phyloP scores from a whole-genome alignment of 441 rosid species.

The Theobroma grandiflorum region DNA sequence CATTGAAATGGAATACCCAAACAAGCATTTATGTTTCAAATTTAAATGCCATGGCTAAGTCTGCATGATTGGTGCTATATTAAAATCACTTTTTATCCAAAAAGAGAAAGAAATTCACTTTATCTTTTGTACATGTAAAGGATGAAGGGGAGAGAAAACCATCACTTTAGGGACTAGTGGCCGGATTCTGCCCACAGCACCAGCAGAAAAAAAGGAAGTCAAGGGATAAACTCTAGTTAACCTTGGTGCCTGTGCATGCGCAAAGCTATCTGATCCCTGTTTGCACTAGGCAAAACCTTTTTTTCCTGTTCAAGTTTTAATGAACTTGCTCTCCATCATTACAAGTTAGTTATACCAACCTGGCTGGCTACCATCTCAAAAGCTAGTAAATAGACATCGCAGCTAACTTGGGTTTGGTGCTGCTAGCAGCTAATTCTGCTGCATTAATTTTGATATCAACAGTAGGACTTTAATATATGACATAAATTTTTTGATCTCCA shows the following conservation, averaged over 20 bases:
- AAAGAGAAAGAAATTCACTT: not conserved
- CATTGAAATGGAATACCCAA: not conserved
- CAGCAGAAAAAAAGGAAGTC: not conserved
- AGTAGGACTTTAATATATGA: not conserved
- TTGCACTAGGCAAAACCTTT: not conserved
- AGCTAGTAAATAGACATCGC: not conserved
- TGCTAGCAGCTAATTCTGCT: not conserved
- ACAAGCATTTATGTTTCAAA: conserved; percentile 7
- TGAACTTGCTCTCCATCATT: conserved; percentile 7
- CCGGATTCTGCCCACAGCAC: conserved; percentile 10
- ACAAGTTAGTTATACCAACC: conserved; percentile 7
- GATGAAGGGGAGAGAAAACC: not conserved
- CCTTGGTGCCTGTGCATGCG: not conserved
- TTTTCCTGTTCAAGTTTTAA: not conserved
- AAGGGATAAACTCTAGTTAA: not conserved
- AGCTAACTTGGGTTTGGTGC: not conserved
- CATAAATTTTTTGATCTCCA: not conserved
- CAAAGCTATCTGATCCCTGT: not conserved
- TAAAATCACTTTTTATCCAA: not conserved
- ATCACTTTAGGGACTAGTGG: not conserved
- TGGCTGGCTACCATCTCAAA: not conserved
- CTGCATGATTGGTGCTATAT: not conserved
- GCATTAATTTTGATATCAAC: not conserved
- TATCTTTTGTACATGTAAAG: conserved; percentile 13
- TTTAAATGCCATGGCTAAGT: not conserved